Evolutionary conservation across 371 early-diverging fungal species (phyloP).

Genomic region (Smittium culicis): DNA sequence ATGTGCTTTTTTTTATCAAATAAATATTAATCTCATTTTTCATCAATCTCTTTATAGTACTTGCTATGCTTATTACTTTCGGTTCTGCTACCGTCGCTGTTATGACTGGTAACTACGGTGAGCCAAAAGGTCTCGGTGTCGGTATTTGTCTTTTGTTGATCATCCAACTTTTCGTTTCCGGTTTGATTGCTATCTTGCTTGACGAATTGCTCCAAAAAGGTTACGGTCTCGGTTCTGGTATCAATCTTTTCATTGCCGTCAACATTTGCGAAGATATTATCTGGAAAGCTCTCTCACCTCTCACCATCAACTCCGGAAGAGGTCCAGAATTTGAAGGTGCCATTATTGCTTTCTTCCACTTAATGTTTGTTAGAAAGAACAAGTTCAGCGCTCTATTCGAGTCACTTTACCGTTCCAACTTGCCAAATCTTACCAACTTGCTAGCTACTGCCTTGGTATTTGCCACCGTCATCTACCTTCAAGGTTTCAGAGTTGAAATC

Average conservation of each 20-base stretch:
- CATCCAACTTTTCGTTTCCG: constrained; percentile 93
- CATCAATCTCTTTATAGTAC: constrained; percentile 32
- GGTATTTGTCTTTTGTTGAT: constrained; percentile 87
- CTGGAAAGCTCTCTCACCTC: constrained; percentile 98
- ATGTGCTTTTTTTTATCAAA: constrained; percentile 13
- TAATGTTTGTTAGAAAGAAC: constrained; percentile 88
- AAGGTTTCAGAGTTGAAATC: constrained; percentile 98
- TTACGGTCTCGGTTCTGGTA: constrained; percentile 99
- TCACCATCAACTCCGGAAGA: constrained; percentile 91
- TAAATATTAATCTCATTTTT: background rate
- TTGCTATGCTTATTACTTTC: constrained; percentile 82
- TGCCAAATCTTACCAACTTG: constrained; percentile 94
- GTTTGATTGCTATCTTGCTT: constrained; percentile 91
- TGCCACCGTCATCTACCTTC: constrained; percentile 94
- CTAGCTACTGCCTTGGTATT: constrained; percentile 85
- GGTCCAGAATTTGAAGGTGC: constrained; percentile 99
- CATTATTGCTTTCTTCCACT: constrained; percentile 87
- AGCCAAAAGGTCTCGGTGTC: constrained; percentile 85
- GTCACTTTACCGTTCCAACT: constrained; percentile 91
- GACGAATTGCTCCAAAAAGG: constrained; percentile 99
- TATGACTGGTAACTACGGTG: constrained; percentile 95
- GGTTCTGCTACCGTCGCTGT: constrained; percentile 97
- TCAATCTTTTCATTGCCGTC: constrained; percentile 98
- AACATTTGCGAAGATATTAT: constrained; percentile 99
- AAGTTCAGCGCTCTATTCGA: constrained; percentile 97